A percentile compares a stretch with the other conserved stretches of the same genome.
Evolutionary conservation across 192 early-diverging fungal species (phyloP).

Genomic region (Coemansia reversa): DNA sequence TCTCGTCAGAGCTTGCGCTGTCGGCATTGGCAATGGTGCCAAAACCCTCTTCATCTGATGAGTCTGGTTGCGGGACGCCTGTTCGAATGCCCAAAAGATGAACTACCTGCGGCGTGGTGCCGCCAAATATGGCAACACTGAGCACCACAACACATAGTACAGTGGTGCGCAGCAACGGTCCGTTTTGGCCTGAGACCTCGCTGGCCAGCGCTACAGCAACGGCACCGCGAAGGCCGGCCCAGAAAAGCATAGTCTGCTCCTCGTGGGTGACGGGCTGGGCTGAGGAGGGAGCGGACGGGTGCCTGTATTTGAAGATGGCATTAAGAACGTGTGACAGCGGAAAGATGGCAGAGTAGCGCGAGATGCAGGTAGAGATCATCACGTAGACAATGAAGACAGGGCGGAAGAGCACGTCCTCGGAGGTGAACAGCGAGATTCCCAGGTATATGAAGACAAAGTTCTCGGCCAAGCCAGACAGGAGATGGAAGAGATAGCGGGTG

Average conservation of each 20-base stretch:
- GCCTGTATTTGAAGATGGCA: conserved; percentile 59
- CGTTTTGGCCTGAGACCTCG: conserved; percentile 68
- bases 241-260: conserved; percentile 90
- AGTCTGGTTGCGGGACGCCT: conserved; percentile 60
- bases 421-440: conserved; percentile 89
- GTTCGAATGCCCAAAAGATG: conserved; percentile 73
- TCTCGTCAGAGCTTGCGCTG: conserved; percentile 1
- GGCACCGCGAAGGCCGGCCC: conserved; percentile 93
- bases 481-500: conserved; percentile 88
- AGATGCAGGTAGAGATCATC: conserved; percentile 78
- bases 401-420: conserved; percentile 66
- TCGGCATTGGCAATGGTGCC: conserved; percentile 5
- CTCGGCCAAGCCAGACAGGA: conserved; percentile 90
- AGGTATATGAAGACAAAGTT: conserved; percentile 98
- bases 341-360: conserved; percentile 82
- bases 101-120: conserved; percentile 81
- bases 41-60: conserved; percentile 44
- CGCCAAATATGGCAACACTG: conserved; percentile 88
- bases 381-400: conserved; percentile 76
- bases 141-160: conserved; percentile 91
- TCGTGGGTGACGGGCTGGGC: conserved; percentile 52
- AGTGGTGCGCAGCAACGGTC: conserved; percentile 77
- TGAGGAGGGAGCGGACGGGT: conserved; percentile 55
- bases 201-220: conserved; percentile 94
- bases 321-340: conserved; percentile 86